Base-by-base conservation (phyloP, 768 basidiomycete genomes). In the Lactifluus hygrophoroides region DNA sequence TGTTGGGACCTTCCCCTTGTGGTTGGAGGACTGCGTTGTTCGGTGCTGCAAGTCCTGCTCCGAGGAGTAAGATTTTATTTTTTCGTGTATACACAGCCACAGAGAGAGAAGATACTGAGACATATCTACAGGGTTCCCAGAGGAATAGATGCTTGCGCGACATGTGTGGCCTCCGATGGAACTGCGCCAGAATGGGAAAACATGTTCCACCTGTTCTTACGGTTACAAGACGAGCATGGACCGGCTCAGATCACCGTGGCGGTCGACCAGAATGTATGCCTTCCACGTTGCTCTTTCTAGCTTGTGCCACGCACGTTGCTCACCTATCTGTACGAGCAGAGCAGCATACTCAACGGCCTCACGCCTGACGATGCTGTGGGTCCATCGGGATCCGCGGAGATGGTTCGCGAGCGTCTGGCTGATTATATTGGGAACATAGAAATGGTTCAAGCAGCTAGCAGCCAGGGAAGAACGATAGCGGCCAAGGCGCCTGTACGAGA, bases 371-470 rank as follows among this genome's bases (percentile, higher is more conserved):
- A 53, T 21, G 30, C 54, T n/a, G 44, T 48, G 9, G 14, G 11
- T n/a, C 27, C 7, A 17, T 34, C 51, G 8, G 50, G 54, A 3
- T 30, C 25, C 37, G 10, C 19, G 25, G 51, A 38, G n/a, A 35
- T 35, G 11, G 19, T 64, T n/a, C 49, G 50, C 23, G 37, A 59
- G 48, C 61, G 61, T 10, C 54, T 64, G 14, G 40, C 42, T 2
- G 40, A 35, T n/a, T 64, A 59, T 11, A 54, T 64, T 14, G 62
- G 64, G 19, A 63, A 64, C 30, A 5, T 63, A 14, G 57, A 56
- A n/a, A 57, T 43, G 1, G 55, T 58, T 10, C 61, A 64, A 45
- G 27, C 21, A 16, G 63, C 52, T 2, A 53, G 32, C 35, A 50
- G 50, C 34, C 37, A 42, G 11, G 61, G 61, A 25, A 42, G 44